These are phyloP conservation scores for Eragrostis curvula DNA, from an alignment of 176 grass and related monocot species.

Conservation along the genomic window DNA sequence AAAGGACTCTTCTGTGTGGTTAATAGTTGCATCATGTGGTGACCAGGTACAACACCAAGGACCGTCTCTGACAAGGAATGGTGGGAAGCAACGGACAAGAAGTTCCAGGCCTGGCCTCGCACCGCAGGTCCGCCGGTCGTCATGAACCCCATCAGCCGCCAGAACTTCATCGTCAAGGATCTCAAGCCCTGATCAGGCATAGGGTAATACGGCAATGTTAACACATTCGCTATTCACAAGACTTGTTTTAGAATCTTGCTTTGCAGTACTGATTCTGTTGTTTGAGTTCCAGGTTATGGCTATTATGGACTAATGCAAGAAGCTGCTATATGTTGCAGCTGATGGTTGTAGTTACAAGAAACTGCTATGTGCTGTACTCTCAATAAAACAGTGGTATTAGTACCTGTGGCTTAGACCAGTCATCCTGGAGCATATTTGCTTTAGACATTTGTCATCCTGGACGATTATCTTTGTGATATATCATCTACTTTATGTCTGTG, in stretches of 20 bases:
- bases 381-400: slow-evolving; percentile 25
- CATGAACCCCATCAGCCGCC: slow-evolving; percentile 95
- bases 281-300: not conserved
- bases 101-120: slow-evolving; percentile 88
- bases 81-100: slow-evolving; percentile 78
- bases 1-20: too few relatives aligned
- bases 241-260: not conserved
- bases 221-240: too few relatives aligned
- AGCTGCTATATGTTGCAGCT: not conserved
- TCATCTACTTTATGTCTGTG: slow-evolving; percentile 10
- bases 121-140: slow-evolving; percentile 74
- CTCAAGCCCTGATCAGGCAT: slow-evolving; percentile 46
- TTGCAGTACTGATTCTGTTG: not conserved
- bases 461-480: not conserved
- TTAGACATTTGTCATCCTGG: not conserved
- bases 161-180: slow-evolving; percentile 87
- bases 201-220: not conserved
- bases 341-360: too few relatives aligned
- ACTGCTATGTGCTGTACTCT: too few relatives aligned
- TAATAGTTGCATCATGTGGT: slow-evolving; percentile 9
- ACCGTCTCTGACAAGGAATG: slow-evolving; percentile 79
- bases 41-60: slow-evolving; percentile 76
- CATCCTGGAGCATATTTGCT: slow-evolving; percentile 28
- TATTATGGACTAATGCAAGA: not conserved
- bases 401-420: not conserved